A percentile compares a stretch with the other conserved stretches of the same genome.
Conservation (phyloP, 352 stramenopile species). For the Phytophthora megakarya region DNA sequence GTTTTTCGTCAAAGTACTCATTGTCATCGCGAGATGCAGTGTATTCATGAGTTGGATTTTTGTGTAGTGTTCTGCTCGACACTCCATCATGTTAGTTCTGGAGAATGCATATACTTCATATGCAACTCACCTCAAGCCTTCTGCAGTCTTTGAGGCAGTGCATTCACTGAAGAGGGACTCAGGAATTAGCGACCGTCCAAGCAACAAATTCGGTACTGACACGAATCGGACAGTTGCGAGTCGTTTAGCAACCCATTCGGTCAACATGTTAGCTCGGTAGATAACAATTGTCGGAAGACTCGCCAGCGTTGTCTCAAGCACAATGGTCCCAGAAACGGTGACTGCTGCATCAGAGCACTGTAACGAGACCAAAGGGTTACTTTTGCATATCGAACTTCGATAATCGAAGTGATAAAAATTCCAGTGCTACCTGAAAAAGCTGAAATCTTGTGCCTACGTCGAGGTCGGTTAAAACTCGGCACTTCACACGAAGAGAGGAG, state of each 20-base stretch:
- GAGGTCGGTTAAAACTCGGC: conserved; percentile 33
- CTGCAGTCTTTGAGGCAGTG: conserved; percentile 44
- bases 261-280: conserved; percentile 71
- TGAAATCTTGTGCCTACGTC: conserved; percentile 19
- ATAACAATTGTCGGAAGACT: conserved; percentile 68
- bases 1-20: conserved; percentile 42
- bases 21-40: conserved; percentile 28
- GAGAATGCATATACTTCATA: background rate
- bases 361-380: background rate
- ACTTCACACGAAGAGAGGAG: background rate
- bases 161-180: conserved; percentile 74
- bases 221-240: conserved; percentile 72
- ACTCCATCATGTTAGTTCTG: conserved; percentile 4
- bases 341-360: conserved; percentile 56
- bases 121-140: conserved; percentile 30
- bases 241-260: conserved; percentile 53
- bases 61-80: conserved; percentile 19
- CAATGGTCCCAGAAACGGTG: conserved; percentile 74
- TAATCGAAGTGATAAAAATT: background rate
- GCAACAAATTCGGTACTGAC: conserved; percentile 75
- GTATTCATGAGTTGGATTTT: conserved; percentile 3
- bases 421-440: conserved; percentile 39
- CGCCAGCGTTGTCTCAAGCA: conserved; percentile 64
- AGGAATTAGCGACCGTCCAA: conserved; percentile 55
- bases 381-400: background rate